Base-by-base conservation (phyloP, 805 yeast species). In the Hermanozyma aechmeae region DNA sequence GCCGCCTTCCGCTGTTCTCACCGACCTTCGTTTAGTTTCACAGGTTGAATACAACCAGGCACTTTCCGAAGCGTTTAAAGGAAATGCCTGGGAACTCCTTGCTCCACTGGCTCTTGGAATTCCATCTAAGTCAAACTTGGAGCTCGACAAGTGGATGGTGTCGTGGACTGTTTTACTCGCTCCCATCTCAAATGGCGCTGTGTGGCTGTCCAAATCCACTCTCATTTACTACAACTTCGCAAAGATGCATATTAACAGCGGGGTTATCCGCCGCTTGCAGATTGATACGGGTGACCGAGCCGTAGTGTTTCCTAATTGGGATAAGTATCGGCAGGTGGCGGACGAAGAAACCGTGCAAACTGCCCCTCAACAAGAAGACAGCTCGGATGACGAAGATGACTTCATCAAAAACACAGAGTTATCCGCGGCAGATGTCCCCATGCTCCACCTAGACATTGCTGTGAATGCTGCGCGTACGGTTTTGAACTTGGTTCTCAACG, bases 81-180 rank as follows among this genome's bases (percentile, higher is more conserved):
- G 76, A 2, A 61, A 69, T 37, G 75, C 78, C 0, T 73, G 81
- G 80, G 76, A 69, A 31, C 46, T 74, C 13, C 49, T 78, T 23
- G 58, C 71, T 0, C 84, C 84, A 0, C 57, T 74, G 2, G 56
- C 71, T 1, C 71, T 77, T 46, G 86, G 86, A 0, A 61, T 78
- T 7, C 84, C 84, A 0, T 77, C 80, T 45, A 71, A 69, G 39
- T 67, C 76, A 5, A 78, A 78, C 44, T 50, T 78, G 32, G 82
- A 76, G 33, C 51, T 78, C 21, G 86, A 78, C 43, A 75, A 70
- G 49, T 78, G 86, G 86, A 78, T 78, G 83, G 82, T 78, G 4
- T 76, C 78, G 13, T 78, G 86, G 86, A 75, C 86, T 0, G 81
- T 79, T 8, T 50, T 77, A 23, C 52, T 78, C 13, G 71, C 80